Percentiles rank a stretch among this genome's conserved stretches.
phyloP scores from a whole-genome alignment of 2,329 filamentous ascomycete genomes.

The Exserohilum rostratum region DNA sequence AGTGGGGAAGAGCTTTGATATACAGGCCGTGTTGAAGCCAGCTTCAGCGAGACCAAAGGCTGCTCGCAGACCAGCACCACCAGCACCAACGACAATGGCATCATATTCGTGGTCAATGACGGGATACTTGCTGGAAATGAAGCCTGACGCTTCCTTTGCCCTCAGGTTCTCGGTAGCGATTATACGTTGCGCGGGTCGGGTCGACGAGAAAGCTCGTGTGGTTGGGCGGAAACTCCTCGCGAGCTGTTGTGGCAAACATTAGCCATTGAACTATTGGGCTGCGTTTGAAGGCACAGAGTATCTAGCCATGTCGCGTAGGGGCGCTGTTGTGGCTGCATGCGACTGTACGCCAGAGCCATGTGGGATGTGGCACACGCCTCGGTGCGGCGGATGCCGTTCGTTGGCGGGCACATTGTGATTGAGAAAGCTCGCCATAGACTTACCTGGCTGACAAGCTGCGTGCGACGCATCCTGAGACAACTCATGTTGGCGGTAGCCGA shows the following conservation, averaged over 20 bases:
- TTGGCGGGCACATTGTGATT: slow-evolving; percentile 16
- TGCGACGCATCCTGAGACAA: slow-evolving; percentile 49
- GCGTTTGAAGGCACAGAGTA: background rate
- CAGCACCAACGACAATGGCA: slow-evolving; percentile 89
- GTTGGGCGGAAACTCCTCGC: slow-evolving; percentile 68
- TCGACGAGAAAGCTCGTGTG: slow-evolving; percentile 83
- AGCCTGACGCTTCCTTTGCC: slow-evolving; percentile 90
- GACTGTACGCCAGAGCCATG: slow-evolving; percentile 17
- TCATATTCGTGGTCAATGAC: slow-evolving; percentile 99
- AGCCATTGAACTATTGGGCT: slow-evolving; percentile 34
- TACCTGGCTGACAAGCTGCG: slow-evolving; percentile 49
- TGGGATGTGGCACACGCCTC: slow-evolving; percentile 34
- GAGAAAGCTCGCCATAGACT: slow-evolving; percentile 24
- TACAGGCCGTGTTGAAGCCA: slow-evolving; percentile 88
- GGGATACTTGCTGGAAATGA: slow-evolving; percentile 87
- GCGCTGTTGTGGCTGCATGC: slow-evolving; percentile 2
- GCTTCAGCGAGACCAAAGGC: slow-evolving; percentile 87
- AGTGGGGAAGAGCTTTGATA: slow-evolving; percentile 84
- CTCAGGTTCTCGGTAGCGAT: slow-evolving; percentile 84
- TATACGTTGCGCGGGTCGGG: slow-evolving; percentile 80
- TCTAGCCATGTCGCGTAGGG: background rate
- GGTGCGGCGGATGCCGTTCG: slow-evolving; percentile 32
- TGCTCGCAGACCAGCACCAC: slow-evolving; percentile 79
- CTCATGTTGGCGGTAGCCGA: slow-evolving; percentile 45
- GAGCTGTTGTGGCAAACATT: slow-evolving; percentile 57